These are phyloP conservation scores for Citropsis articulata DNA, from an alignment of 345 rosid species.

Conservation along the genomic window DNA sequence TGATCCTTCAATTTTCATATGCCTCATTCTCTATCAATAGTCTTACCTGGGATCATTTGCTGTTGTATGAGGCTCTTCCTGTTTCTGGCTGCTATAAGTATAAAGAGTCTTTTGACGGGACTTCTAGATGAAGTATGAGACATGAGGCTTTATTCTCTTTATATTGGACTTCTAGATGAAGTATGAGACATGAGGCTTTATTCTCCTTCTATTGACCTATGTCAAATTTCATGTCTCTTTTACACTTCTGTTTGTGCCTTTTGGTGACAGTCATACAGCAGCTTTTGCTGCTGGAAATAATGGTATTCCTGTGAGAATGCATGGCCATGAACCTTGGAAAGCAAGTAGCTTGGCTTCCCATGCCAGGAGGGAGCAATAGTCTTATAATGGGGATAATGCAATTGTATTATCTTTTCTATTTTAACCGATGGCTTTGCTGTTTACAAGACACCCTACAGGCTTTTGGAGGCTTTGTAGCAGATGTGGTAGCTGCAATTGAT, in stretches of 20 bases:
- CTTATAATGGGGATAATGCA: not conserved
- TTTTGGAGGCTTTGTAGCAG: slow-evolving; percentile 92
- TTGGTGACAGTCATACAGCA: slow-evolving; percentile 77
- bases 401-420: not conserved
- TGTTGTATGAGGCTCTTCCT: not conserved
- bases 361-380: slow-evolving; percentile 56
- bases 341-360: slow-evolving; percentile 99
- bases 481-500: slow-evolving; percentile 98
- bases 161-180: not conserved
- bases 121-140: not conserved
- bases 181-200: not conserved
- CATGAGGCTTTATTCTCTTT: not conserved
- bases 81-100: not conserved
- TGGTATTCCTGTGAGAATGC: slow-evolving; percentile 88
- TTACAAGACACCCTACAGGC: slow-evolving; percentile 91
- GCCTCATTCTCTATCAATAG: no score
- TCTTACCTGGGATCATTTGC: not conserved
- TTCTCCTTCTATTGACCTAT: not conserved
- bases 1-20: not conserved
- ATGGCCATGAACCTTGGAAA: slow-evolving; percentile 94
- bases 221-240: slow-evolving; percentile 22
- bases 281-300: slow-evolving; percentile 98
- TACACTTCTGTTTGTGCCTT: slow-evolving; percentile 13
- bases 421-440: slow-evolving; percentile 47
- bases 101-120: not conserved